These are phyloP conservation scores for Chamaecrista fasciculata DNA, from an alignment of 306 rosid species.

Conservation along the genomic window DNA sequence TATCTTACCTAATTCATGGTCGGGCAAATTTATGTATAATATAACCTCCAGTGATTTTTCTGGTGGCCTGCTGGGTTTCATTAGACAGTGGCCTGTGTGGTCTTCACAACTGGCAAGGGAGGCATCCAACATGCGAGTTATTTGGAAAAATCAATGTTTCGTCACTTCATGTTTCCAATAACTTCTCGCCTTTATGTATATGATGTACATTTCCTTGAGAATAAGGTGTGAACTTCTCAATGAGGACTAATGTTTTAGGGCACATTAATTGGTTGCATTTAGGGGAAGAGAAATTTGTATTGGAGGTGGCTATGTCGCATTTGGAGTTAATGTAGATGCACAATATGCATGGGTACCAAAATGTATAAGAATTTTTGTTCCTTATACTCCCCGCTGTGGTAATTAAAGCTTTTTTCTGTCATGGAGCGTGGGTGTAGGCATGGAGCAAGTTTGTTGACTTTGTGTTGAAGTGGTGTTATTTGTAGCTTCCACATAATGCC, in stretches of 20 bases:
- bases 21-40: background rate
- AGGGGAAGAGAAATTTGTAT: background rate
- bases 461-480: background rate
- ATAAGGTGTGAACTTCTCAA: slow-evolving; percentile 15
- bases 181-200: background rate
- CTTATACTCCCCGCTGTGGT: background rate
- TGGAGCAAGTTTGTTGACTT: background rate
- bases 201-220: slow-evolving; percentile 16
- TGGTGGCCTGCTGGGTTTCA: background rate
- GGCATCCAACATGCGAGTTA: background rate
- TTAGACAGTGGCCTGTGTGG: background rate
- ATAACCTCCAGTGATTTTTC: background rate
- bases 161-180: background rate
- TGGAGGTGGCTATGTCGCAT: background rate
- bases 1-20: background rate
- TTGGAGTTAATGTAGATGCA: background rate
- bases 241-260: background rate
- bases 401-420: background rate
- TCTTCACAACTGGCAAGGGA: slow-evolving; percentile 1
- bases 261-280: background rate
- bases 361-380: background rate
- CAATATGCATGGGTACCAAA: background rate
- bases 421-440: background rate
- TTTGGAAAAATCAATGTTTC: background rate
- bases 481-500: background rate